Percentiles rank a stretch among this genome's conserved stretches.
phyloP scores from a whole-genome alignment of 2,329 filamentous ascomycete species.

The Apiospora hydei region DNA sequence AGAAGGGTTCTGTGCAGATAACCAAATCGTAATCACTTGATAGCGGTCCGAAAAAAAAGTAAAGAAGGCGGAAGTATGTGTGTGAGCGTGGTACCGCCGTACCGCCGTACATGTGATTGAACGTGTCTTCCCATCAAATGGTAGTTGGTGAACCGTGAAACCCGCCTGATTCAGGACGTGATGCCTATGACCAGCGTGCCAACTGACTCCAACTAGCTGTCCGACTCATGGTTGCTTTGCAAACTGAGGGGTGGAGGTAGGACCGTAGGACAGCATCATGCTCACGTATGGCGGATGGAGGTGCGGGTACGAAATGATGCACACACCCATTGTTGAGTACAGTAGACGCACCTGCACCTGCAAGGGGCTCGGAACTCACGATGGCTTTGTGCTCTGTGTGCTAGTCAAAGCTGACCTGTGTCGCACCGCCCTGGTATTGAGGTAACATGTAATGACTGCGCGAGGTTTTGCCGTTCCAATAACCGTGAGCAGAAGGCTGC shows the following conservation, averaged over 20 bases:
- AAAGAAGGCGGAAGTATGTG: neutral
- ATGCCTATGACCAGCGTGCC: constrained; percentile 2
- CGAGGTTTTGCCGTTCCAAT: constrained; percentile 2
- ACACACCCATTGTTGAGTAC: neutral
- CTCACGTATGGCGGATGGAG: constrained; percentile 6
- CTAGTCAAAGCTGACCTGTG: neutral
- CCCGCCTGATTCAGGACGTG: neutral
- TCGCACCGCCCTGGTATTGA: neutral
- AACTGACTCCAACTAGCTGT: neutral
- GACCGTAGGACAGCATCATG: constrained; percentile 5
- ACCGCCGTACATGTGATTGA: neutral
- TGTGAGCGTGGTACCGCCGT: neutral
- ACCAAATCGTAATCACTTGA: neutral
- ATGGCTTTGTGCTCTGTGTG: neutral
- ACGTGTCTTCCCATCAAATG: neutral
- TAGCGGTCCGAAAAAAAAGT: neutral
- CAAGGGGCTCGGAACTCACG: constrained; percentile 14
- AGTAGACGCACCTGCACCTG: neutral
- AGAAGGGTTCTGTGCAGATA: constrained; percentile 14
- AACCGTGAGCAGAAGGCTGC: neutral
- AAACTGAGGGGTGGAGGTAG: neutral
- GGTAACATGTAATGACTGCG: neutral
- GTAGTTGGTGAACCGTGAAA: neutral
- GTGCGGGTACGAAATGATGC: neutral
- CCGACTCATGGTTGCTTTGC: neutral